These are phyloP conservation scores for Linum usitatissimum DNA, from an alignment of 345 rosid genomes.

Conservation along the genomic window DNA sequence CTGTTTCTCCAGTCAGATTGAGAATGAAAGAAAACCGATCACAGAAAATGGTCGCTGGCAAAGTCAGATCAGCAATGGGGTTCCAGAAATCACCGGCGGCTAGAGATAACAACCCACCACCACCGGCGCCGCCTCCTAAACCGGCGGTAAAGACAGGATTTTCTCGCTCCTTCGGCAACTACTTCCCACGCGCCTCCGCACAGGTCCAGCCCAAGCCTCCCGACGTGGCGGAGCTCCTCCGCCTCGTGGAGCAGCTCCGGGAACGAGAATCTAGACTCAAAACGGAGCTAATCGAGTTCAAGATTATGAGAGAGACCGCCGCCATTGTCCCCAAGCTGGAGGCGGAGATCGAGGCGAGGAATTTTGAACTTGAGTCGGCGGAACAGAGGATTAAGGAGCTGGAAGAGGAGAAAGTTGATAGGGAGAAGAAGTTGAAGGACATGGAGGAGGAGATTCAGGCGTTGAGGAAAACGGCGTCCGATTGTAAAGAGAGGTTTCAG, in stretches of 20 bases:
- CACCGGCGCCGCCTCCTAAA: neutral
- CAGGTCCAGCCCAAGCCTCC: constrained; percentile 92
- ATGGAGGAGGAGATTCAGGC: constrained; percentile 42
- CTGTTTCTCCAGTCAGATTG: neutral
- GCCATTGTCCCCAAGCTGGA: constrained; percentile 70
- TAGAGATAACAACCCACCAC: constrained; percentile 4
- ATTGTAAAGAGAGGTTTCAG: constrained; percentile 32
- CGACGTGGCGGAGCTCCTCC: constrained; percentile 59
- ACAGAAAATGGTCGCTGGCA: constrained; percentile 72
- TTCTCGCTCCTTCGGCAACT: constrained; percentile 66
- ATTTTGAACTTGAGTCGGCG: constrained; percentile 28
- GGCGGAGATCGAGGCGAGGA: constrained; percentile 32
- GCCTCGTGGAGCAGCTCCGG: constrained; percentile 63
- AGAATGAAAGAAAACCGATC: neutral
- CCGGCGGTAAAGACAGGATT: constrained; percentile 27
- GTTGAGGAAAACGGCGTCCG: constrained; percentile 36
- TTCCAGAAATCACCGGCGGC: constrained; percentile 62
- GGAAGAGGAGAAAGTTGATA: constrained; percentile 36
- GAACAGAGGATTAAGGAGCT: constrained; percentile 28
- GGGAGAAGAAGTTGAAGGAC: constrained; percentile 29
- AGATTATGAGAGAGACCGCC: constrained; percentile 59
- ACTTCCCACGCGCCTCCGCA: constrained; percentile 93
- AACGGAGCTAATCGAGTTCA: constrained; percentile 66
- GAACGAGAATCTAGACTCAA: constrained; percentile 56
- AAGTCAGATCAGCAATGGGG: constrained; percentile 76